Base-by-base conservation (phyloP, 306 rosid species). In the Inga laurina region DNA sequence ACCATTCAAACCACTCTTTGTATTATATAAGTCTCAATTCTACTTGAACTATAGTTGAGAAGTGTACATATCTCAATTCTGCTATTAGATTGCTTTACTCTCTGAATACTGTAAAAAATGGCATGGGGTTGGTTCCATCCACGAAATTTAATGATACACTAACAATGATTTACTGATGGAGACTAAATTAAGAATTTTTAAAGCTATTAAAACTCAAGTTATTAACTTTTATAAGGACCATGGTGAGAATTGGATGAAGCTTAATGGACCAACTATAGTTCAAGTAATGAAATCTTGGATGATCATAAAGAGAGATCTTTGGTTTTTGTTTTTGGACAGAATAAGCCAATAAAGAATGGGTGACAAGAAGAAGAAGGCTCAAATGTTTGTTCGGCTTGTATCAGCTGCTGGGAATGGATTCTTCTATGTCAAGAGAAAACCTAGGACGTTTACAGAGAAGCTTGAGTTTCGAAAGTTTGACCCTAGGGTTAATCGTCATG, bases 371-470 rank as follows among this genome's bases (percentile, higher is more conserved):
- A 95, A 93, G 88, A 93, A 92, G 86, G 97, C 98, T 82, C 92
- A 97, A 49, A 56, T 89, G 86, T 93, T 95, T 87, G 87, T 95
- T 22, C 87, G 93, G 66, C 95, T 95, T 43, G 94, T 95, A 22
- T 95, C 98, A 35, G 95, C 97, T 82, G 98, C 97, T 16, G 98
- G 98, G 48, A 95, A 98, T 59, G 98, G 99, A 48, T 95, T 95
- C 89, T 95, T 95, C 89, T 92, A 95, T 72, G 98, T 95, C 19
- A 95, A 95, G 94, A 91, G 91, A 85, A 95, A 95, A 84, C 98
- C 99, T 18, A 89, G 97, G 30, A 90, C 83, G 82, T 77, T 92
- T 39, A 87, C 89, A 10, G 99, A 93, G 88, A 93, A 93, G 89
- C 99, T 95, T 16, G 97, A 95, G 89, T 93, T 95, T 70, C 88